Evolutionary conservation across 1,284 basidiomycete genomes (phyloP).

Genomic region (Cutaneotrichosporon arboriforme): DNA sequence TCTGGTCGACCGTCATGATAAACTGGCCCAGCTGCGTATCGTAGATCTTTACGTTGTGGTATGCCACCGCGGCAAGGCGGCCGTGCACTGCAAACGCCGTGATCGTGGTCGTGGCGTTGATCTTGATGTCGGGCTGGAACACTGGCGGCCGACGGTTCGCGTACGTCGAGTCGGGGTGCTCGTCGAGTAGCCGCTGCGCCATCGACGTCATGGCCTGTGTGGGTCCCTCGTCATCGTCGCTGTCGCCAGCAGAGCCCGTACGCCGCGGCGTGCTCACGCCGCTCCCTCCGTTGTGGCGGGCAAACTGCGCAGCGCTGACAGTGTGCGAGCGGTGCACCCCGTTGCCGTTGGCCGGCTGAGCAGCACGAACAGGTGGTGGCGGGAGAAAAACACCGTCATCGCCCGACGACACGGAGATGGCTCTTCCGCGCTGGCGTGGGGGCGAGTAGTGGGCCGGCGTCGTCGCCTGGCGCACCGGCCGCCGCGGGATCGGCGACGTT

Average conservation of each 20-base stretch:
- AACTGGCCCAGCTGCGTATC: conserved; percentile 44
- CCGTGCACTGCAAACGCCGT: conserved; percentile 59
- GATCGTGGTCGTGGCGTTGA: conserved; percentile 46
- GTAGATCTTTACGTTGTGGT: conserved; percentile 60
- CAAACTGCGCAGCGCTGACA: not conserved
- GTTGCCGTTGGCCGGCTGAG: not conserved
- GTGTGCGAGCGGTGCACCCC: not conserved
- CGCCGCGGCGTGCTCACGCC: not conserved
- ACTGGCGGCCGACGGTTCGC: conserved; percentile 72
- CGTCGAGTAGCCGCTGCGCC: conserved; percentile 52
- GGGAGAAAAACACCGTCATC: conserved; percentile 4
- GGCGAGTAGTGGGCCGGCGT: not conserved
- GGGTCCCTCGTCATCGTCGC: conserved; percentile 30
- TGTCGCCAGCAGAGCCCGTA: conserved; percentile 4
- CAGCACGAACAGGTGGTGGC: conserved; percentile 22
- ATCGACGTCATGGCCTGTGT: conserved; percentile 15
- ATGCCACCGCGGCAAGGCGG: conserved; percentile 58
- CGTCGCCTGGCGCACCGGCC: conserved; percentile 9
- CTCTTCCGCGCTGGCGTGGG: not conserved
- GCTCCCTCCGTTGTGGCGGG: not conserved
- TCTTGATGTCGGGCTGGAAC: conserved; percentile 42
- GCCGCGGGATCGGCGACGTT: conserved; percentile 6
- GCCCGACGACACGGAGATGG: not conserved
- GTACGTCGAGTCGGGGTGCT: conserved; percentile 71
- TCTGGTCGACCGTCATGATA: conserved; percentile 58